Conservation (phyloP, 2,329 filamentous ascomycete genomes). For the Aspergillus melleus region DNA sequence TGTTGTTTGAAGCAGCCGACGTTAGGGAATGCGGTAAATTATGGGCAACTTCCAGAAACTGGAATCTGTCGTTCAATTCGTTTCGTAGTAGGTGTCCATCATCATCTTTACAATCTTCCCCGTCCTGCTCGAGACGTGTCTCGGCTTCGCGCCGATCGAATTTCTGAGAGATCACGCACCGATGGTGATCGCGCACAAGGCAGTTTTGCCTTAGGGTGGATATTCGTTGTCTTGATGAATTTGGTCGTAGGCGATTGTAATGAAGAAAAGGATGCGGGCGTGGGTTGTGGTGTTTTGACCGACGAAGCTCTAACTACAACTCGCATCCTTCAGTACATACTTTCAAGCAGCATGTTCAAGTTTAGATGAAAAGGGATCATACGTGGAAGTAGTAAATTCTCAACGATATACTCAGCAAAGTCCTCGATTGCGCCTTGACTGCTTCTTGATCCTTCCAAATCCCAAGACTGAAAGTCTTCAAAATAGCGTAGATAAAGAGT, state of each 20-base stretch:
- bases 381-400: conserved; percentile 22
- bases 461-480: conserved; percentile 11
- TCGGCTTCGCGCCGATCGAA: conserved; percentile 8
- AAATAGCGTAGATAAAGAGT: conserved; percentile 7
- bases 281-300: conserved; percentile 21
- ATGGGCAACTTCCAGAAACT: conserved; percentile 23
- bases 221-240: conserved; percentile 2
- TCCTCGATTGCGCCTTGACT: conserved; percentile 6
- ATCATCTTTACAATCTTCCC: conserved; percentile 18
- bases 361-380: no score
- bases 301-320: conserved; percentile 21
- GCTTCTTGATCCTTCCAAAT: background rate
- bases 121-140: conserved; percentile 3
- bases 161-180: conserved; percentile 16
- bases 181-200: conserved; percentile 16
- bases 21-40: conserved; percentile 24
- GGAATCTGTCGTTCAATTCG: conserved; percentile 12
- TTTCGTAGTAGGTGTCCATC: conserved; percentile 17
- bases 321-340: background rate
- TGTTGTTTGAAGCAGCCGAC: conserved; percentile 14
- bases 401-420: conserved; percentile 23
- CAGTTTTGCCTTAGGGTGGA: conserved; percentile 12
- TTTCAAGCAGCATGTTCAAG: background rate
- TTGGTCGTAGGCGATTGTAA: background rate
- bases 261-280: conserved; percentile 5